Base-by-base conservation (phyloP, 495 filamentous ascomycete species). In the Neurospora cerealis region DNA sequence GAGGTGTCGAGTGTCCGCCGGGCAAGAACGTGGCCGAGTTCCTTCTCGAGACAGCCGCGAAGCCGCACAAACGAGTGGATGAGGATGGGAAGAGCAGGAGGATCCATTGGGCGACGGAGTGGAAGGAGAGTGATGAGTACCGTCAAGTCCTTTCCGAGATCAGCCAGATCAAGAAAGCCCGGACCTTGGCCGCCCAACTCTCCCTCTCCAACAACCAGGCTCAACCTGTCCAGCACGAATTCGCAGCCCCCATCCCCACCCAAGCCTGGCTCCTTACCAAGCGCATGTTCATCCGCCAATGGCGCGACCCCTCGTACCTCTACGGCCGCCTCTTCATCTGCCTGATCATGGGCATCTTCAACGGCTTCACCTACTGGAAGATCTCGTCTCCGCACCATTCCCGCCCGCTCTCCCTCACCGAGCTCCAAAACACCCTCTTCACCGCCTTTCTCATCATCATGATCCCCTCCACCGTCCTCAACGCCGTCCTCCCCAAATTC, bases 311-410 rank as follows among this genome's bases (percentile, higher is more conserved):
- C 0, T 84, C 86, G 0, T 97, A 97, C 77, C 86, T 96, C 17
- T 92, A 91, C 78, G 89, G 91, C 4, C 87, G 88, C 73, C 74
- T 86, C 88, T 72, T 91, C 87, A 62, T 94, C 0, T 71, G 80
- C 3, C 74, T 85, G 8, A 73, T 84, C 24, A 69, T 81, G 17
- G 96, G 83, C 79, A 41, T 95, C 17, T 94, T 95, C 85, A 93
- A 93, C 80, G 91, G 92, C n/a, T 96, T 96, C 79, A 95, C 94
- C 19, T 97, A 96, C 84, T 96, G 88, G 84, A 85, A 90, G 77
- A 85, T 95, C 9, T 66, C 54, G 1, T 66, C 54, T 36, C 54
- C 54, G 1, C 10, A 5, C 5, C 32, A 36, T 6, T 19, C 28
- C 54, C 15, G 3, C 54, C 54, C 54, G 0, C 15, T 66, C 13